These are phyloP conservation scores for Pyrrhoderma lamaoense DNA, from an alignment of 1,284 basidiomycete genomes.

Conservation along the genomic window DNA sequence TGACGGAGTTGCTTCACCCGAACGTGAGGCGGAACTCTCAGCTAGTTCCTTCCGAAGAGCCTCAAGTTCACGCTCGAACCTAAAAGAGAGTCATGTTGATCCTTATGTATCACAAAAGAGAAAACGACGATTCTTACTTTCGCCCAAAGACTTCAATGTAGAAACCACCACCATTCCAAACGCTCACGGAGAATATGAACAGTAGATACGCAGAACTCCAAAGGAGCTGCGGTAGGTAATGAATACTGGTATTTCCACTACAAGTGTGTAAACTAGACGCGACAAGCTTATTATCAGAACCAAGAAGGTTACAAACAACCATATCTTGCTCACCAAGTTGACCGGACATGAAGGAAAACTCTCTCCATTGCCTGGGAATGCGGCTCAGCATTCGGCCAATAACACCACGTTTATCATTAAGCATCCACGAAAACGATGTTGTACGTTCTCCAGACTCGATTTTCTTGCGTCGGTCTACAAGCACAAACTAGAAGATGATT, in stretches of 20 bases:
- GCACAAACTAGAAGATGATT: conserved; percentile 53
- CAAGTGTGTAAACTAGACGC: conserved; percentile 66
- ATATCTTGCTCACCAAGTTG: conserved; percentile 67
- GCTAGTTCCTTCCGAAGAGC: conserved; percentile 81
- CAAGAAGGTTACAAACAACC: conserved; percentile 22
- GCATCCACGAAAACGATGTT: conserved; percentile 77
- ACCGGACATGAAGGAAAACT: conserved; percentile 74
- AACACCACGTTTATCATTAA: conserved; percentile 78
- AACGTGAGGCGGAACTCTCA: conserved; percentile 44
- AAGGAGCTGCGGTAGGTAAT: conserved; percentile 70
- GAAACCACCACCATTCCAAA: conserved; percentile 81
- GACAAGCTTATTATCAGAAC: background rate
- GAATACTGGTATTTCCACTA: conserved; percentile 82
- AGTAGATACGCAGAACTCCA: conserved; percentile 76
- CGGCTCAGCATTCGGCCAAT: conserved; percentile 67
- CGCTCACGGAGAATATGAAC: conserved; percentile 71
- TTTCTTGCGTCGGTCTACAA: conserved; percentile 77
- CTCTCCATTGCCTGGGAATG: conserved; percentile 55
- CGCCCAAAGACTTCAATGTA: conserved; percentile 95
- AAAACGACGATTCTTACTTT: conserved; percentile 52
- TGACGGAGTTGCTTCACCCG: conserved; percentile 37
- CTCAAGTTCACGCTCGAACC: conserved; percentile 88
- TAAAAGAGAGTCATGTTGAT: conserved; percentile 25
- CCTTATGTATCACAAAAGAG: conserved; percentile 6
- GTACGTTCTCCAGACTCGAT: conserved; percentile 82